phyloP scores from a whole-genome alignment of 1,284 basidiomycete genomes.

The Coniferiporia sulphurascens region DNA sequence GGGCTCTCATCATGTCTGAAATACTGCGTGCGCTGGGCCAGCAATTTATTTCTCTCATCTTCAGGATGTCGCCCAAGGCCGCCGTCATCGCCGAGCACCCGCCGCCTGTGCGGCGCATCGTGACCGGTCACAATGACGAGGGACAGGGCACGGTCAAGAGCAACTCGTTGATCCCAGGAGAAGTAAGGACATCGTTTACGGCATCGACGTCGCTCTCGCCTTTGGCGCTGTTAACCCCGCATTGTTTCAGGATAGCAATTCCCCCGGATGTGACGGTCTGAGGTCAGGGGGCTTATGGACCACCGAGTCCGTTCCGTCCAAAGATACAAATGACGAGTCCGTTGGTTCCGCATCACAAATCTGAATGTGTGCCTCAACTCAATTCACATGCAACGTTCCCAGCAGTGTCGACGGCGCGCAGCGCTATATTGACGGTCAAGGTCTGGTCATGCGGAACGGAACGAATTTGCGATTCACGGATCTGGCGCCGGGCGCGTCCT shows the following conservation, averaged over 20 bases:
- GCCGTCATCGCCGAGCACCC: background rate
- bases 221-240: background rate
- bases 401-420: slow-evolving; percentile 53
- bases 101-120: slow-evolving; percentile 42
- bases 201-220: background rate
- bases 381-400: background rate
- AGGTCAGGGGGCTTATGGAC: slow-evolving; percentile 41
- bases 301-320: slow-evolving; percentile 46
- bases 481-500: slow-evolving; percentile 47
- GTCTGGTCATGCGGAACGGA: slow-evolving; percentile 42
- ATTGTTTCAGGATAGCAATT: background rate
- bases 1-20: background rate
- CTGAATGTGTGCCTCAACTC: background rate
- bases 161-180: slow-evolving; percentile 25
- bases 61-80: background rate
- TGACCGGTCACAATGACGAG: slow-evolving; percentile 42
- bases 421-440: slow-evolving; percentile 34
- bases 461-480: slow-evolving; percentile 51
- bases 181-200: background rate
- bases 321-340: slow-evolving; percentile 48
- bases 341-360: slow-evolving; percentile 3
- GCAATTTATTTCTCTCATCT: slow-evolving; percentile 4
- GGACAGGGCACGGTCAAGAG: slow-evolving; percentile 34
- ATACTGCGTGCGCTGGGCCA: slow-evolving; percentile 1
- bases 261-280: slow-evolving; percentile 27